Evolutionary conservation across 768 basidiomycete genomes (phyloP).

Genomic region (Agaricus sinodeliciosus): DNA sequence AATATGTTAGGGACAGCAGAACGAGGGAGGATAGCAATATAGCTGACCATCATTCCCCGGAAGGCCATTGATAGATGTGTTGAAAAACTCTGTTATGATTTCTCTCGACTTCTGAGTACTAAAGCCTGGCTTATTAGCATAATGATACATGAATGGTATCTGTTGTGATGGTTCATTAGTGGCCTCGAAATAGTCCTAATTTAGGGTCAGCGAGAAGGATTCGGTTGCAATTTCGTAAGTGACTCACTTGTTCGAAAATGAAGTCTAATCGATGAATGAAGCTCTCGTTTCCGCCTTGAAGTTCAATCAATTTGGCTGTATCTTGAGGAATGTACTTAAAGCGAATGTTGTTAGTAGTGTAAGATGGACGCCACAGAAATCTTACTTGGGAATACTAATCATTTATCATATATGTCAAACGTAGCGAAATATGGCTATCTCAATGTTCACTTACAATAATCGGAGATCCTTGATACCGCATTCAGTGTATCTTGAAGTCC

Average conservation of each 20-base stretch:
- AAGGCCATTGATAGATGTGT: constrained; percentile 47
- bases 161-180: constrained; percentile 64
- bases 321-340: constrained; percentile 59
- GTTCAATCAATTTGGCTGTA: constrained; percentile 50
- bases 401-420: background rate
- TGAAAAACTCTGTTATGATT: constrained; percentile 50
- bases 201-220: background rate
- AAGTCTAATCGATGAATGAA: constrained; percentile 52
- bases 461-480: constrained; percentile 33
- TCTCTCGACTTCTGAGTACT: constrained; percentile 52
- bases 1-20: background rate
- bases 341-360: background rate
- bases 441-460: constrained; percentile 39
- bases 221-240: background rate
- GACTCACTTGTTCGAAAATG: constrained; percentile 45
- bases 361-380: too few relatives aligned
- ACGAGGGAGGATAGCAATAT: background rate
- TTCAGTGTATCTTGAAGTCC: background rate
- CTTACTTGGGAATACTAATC: constrained; percentile 51
- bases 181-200: constrained; percentile 51
- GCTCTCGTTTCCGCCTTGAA: constrained; percentile 50
- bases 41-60: constrained; percentile 61
- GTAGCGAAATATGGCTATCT: background rate
- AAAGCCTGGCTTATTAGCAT: constrained; percentile 51
- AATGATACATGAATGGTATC: constrained; percentile 68